These are phyloP conservation scores for Dryas drummondii DNA, from an alignment of 306 rosid species.

Conservation along the genomic window DNA sequence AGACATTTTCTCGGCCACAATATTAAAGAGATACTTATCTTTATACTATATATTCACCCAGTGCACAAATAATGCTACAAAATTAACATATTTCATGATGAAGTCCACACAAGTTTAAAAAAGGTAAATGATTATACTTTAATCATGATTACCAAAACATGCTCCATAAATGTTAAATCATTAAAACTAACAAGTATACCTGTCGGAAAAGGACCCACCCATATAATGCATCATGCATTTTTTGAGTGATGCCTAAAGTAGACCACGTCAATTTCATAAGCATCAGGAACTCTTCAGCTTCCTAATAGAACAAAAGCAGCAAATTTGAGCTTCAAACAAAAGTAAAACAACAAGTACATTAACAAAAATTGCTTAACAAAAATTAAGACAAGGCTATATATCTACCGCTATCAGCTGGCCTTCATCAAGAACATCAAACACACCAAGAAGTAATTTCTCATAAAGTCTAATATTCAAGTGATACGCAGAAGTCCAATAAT, in stretches of 20 bases:
- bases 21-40: neutral
- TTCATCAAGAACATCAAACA: constrained; percentile 51
- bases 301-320: constrained; percentile 33
- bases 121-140: neutral
- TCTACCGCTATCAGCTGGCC: constrained; percentile 46
- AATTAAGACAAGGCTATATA: constrained; percentile 14
- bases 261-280: constrained; percentile 51
- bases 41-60: neutral
- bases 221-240: constrained; percentile 43
- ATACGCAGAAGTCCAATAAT: constrained; percentile 49
- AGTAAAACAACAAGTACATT: neutral
- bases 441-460: constrained; percentile 46
- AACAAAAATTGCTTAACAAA: constrained; percentile 9
- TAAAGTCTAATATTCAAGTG: constrained; percentile 52
- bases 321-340: constrained; percentile 17
- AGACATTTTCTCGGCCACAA: neutral
- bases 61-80: neutral
- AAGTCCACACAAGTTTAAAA: neutral
- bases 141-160: constrained; percentile 5
- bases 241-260: constrained; percentile 49
- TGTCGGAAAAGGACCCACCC: constrained; percentile 63
- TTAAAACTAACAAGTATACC: constrained; percentile 27
- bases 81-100: neutral
- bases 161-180: neutral
- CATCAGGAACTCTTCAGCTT: constrained; percentile 40